Evolutionary conservation across 164 flowering plant species (phyloP), one percentile per base, ranked within the genome.

Genomic region (Aristolochia californica): DNA sequence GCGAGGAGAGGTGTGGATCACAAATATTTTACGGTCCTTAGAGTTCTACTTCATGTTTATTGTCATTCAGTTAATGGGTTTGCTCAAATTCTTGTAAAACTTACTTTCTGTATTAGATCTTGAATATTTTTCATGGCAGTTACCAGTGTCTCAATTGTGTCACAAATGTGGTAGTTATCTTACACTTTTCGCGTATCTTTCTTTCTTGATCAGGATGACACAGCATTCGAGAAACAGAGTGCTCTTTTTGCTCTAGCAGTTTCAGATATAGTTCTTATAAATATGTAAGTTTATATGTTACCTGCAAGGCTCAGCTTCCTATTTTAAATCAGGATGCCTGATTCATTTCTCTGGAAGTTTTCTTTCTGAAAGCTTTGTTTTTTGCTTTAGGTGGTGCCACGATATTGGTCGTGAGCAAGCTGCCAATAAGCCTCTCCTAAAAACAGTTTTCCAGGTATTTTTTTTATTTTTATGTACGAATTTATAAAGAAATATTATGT

Each of bases 371-470:
- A 26, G 13, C 16, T 25, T 27, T 5, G 4, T 12, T 14, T 54
- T 27, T 20, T 56, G 9, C 0, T 30, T 43, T 63, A 93, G 99
- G 99, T 93, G 99, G 97, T 93, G 99, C 60, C 99, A 93, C 79
- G 97, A 93, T 66, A 89, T 93, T 70, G 99, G 99, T 27, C 97
- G 99, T 68, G 97, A 93, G 70, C 96, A 93, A 70, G 99, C 99
- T 67, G 96, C 99, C 62, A 93, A 93, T 74, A 93, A 89, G 68
- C 97, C 99, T 67, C 97, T 93, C 59, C 58, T 93, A 30, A 89
- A 89, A 75, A 89, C 96, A 60, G 99, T 89, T 28, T 87, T 89
- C 67, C 97, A 89, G 85, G 97, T 87, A 75, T 47, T 9, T 34
- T 34, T 2, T 34, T 34, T 34, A 5, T 8, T 34, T 34, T 2